Conservation (phyloP, 768 basidiomycete genomes). For the Basidioascus undulatus region DNA sequence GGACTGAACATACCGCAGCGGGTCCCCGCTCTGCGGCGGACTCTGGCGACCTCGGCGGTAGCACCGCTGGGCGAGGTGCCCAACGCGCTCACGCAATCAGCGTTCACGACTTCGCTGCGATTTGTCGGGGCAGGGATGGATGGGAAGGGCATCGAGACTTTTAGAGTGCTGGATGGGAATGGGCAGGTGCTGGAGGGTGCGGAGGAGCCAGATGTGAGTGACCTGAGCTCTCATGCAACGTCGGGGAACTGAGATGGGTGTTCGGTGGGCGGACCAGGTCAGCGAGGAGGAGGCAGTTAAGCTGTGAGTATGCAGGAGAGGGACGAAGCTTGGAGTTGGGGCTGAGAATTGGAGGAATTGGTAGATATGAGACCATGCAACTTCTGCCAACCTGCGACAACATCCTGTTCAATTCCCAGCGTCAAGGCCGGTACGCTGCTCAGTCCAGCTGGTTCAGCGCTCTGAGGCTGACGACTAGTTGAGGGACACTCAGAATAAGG, state of each 20-base stretch:
- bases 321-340: background rate
- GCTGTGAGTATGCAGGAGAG: background rate
- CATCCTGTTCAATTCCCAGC: conserved; percentile 70
- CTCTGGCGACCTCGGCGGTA: too few species aligned
- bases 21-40: too few species aligned
- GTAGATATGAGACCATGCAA: conserved; percentile 45
- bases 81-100: too few species aligned
- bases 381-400: conserved; percentile 64
- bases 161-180: conserved; percentile 56
- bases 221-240: background rate
- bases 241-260: background rate
- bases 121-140: too few species aligned
- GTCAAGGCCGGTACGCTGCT: conserved; percentile 42
- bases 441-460: conserved; percentile 13
- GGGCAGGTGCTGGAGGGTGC: conserved; percentile 52
- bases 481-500: background rate
- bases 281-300: background rate
- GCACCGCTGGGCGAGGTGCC: too few species aligned
- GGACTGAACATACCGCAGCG: too few species aligned
- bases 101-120: too few species aligned
- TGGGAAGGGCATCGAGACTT: too few species aligned
- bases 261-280: conserved; percentile 33
- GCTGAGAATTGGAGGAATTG: conserved; percentile 9
- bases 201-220: conserved; percentile 42
- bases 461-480: conserved; percentile 55